Evolutionary conservation across 2,329 filamentous ascomycete genomes (phyloP).

Genomic region (Fonsecaea monophora): DNA sequence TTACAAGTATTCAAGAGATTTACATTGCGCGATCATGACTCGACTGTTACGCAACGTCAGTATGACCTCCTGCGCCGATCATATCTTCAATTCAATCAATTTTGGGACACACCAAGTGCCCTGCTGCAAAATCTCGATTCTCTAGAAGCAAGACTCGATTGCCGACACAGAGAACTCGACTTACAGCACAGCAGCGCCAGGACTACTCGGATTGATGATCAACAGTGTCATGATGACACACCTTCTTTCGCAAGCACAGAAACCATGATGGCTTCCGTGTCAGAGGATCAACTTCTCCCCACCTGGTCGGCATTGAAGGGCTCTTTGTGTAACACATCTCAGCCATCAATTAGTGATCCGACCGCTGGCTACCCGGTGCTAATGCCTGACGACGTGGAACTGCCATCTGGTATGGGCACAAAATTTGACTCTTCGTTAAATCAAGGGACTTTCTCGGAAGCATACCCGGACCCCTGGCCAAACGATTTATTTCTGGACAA

Average conservation of each 20-base stretch:
- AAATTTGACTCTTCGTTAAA: not conserved
- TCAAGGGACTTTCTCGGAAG: conserved; percentile 1
- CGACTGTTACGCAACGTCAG: conserved; percentile 32
- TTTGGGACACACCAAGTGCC: conserved; percentile 43
- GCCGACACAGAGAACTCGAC: conserved; percentile 18
- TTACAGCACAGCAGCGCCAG: not conserved
- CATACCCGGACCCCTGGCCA: not conserved
- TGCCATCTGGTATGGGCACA: not conserved
- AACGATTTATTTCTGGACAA: conserved; percentile 19
- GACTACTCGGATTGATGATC: not conserved
- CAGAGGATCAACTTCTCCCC: not conserved
- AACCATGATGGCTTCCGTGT: not conserved
- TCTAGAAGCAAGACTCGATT: conserved; percentile 33
- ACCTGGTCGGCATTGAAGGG: not conserved
- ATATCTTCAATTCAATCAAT: conserved; percentile 41
- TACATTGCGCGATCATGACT: not conserved
- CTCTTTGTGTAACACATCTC: conserved; percentile 2
- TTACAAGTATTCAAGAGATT: conserved; percentile 40
- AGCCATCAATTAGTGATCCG: conserved; percentile 1
- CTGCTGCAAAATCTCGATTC: conserved; percentile 43
- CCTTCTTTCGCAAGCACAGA: conserved; percentile 1
- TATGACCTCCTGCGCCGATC: conserved; percentile 37
- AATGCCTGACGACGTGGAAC: conserved; percentile 6
- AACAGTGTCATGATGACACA: conserved; percentile 1
- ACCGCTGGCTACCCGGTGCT: conserved; percentile 5